A percentile compares a stretch with the other conserved stretches of the same genome.
phyloP scores from a whole-genome alignment of 768 basidiomycete species.

The Saitozyma podzolica region DNA sequence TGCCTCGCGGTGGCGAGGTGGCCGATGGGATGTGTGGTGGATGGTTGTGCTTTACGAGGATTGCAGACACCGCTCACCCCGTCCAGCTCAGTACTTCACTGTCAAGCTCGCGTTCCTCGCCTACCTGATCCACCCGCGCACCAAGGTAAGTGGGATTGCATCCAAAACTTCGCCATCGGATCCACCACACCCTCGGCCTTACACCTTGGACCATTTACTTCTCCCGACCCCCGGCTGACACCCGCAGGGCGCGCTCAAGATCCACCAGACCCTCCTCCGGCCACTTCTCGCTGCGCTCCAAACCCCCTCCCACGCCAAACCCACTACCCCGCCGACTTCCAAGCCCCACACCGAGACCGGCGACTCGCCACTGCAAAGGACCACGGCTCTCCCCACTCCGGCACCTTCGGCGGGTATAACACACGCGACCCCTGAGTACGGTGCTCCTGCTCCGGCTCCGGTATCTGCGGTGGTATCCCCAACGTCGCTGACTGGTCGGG shows the following conservation, averaged over 20 bases:
- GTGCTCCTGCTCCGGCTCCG: no score
- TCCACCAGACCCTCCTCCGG: conserved; percentile 29
- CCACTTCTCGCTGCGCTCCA: conserved; percentile 15
- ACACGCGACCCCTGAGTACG: no score
- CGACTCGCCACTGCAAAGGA: neutral
- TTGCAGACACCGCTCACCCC: neutral
- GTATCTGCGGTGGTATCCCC: no score
- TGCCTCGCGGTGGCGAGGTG: no score
- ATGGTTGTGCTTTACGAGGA: no score
- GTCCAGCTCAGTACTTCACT: conserved; percentile 46
- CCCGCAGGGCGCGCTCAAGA: conserved; percentile 27
- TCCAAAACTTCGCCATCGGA: no score
- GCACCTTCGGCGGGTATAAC: no score
- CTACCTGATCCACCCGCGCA: conserved; percentile 43
- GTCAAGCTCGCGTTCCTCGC: conserved; percentile 47
- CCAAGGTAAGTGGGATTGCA: conserved; percentile 17
- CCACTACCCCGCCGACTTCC: conserved; percentile 7
- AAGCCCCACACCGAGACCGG: conserved; percentile 10
- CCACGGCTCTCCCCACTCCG: no score
- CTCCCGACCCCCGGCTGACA: neutral
- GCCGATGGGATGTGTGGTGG: no score
- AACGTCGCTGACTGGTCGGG: no score
- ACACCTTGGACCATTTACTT: neutral
- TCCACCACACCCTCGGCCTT: neutral
- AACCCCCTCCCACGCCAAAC: neutral